Conservation (phyloP, 805 yeast genomes). For the Teunomyces stri region DNA sequence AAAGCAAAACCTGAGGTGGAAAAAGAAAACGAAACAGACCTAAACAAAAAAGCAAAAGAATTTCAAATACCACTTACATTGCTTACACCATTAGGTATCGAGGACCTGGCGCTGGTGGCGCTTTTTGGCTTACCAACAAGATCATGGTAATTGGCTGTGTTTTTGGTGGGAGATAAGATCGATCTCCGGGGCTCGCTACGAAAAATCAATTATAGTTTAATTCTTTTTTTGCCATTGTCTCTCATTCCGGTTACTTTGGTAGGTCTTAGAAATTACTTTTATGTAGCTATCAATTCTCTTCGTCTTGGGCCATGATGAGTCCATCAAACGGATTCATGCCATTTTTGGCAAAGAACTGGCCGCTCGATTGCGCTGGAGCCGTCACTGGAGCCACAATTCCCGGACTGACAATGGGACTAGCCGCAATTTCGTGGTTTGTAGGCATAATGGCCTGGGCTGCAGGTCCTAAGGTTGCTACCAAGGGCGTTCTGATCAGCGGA, state of each 20-base stretch:
- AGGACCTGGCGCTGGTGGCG: no score
- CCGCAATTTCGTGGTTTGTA: conserved; percentile 1
- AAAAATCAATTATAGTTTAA: no score
- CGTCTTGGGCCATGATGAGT: conserved; percentile 25
- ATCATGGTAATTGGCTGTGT: no score
- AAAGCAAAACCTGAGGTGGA: neutral
- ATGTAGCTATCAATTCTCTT: neutral
- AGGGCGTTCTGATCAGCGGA: conserved; percentile 25
- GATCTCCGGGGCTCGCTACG: no score
- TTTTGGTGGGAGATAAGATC: no score
- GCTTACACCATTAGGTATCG: no score
- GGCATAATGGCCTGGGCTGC: conserved; percentile 28
- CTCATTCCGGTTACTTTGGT: no score
- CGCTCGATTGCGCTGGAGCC: conserved; percentile 31
- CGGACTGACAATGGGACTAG: conserved; percentile 17
- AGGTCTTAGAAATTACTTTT: neutral
- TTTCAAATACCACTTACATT: no score
- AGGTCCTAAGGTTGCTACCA: conserved; percentile 23
- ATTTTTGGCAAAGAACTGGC: conserved; percentile 33
- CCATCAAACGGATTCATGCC: conserved; percentile 41
- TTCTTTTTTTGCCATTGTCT: no score
- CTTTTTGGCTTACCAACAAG: no score
- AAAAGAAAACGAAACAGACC: neutral
- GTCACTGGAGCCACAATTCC: conserved; percentile 13
- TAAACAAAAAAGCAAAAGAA: neutral